A percentile compares a stretch with the other conserved stretches of the same genome.
phyloP scores from a whole-genome alignment of 345 rosid species.

The Populus pruinosa region DNA sequence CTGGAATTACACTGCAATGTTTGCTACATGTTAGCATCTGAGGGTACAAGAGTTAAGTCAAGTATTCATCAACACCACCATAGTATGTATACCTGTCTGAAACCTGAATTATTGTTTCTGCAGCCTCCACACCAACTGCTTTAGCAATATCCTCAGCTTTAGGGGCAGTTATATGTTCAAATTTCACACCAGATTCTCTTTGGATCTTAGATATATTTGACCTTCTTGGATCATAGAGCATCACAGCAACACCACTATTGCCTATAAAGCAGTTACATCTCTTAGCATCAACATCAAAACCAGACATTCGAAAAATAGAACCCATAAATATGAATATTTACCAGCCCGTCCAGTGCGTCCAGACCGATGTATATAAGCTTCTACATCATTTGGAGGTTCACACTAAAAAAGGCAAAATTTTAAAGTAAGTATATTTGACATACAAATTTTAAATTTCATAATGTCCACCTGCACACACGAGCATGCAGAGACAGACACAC shows the following conservation, averaged over 20 bases:
- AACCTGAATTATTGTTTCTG: constrained; percentile 63
- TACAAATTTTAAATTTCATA: background rate
- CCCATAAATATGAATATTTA: constrained; percentile 16
- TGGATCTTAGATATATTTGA: constrained; percentile 67
- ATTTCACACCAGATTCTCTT: constrained; percentile 83
- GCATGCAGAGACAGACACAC: constrained; percentile 29
- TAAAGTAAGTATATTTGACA: background rate
- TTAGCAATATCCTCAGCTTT: constrained; percentile 78
- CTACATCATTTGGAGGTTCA: constrained; percentile 97
- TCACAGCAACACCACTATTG: constrained; percentile 90
- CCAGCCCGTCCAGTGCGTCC: constrained; percentile 99
- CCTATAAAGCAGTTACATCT: constrained; percentile 38
- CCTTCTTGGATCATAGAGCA: constrained; percentile 87
- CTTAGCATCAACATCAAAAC: constrained; percentile 16
- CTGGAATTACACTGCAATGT: constrained; percentile 79
- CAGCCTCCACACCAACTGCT: constrained; percentile 76
- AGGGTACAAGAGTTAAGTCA: background rate
- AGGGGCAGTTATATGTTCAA: constrained; percentile 82
- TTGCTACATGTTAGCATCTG: background rate
- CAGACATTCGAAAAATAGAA: background rate
- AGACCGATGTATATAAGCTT: constrained; percentile 95
- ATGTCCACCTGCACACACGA: background rate
- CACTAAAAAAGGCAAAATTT: constrained; percentile 42
- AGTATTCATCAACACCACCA: background rate
- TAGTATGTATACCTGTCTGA: constrained; percentile 67